phyloP scores from a whole-genome alignment of 352 stramenopile genomes.

The Phytophthora lateralis region DNA sequence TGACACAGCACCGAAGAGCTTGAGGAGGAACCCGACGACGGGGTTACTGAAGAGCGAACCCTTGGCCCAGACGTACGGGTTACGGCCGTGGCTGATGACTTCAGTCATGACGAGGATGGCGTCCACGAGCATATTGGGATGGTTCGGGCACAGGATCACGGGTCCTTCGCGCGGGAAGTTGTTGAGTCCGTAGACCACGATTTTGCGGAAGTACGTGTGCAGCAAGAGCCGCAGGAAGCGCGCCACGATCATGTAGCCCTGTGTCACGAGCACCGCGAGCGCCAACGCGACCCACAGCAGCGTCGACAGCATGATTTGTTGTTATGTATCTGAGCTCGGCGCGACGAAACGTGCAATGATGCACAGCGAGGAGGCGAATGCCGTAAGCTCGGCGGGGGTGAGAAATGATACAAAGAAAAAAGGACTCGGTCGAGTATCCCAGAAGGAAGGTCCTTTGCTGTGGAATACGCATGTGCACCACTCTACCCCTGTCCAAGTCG shows the following conservation, averaged over 20 bases:
- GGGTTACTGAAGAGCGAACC: slow-evolving; percentile 77
- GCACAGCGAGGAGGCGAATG: background rate
- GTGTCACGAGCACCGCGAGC: slow-evolving; percentile 51
- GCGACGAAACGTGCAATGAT: slow-evolving; percentile 13
- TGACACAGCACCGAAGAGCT: slow-evolving; percentile 59
- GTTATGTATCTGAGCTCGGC: background rate
- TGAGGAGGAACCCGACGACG: slow-evolving; percentile 45
- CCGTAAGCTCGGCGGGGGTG: slow-evolving; percentile 6
- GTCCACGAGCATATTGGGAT: slow-evolving; percentile 86
- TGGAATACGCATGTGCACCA: background rate
- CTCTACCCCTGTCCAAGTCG: background rate
- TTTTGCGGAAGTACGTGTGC: slow-evolving; percentile 84
- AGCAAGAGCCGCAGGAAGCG: slow-evolving; percentile 69
- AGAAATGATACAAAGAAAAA: slow-evolving; percentile 31
- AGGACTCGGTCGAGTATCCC: background rate
- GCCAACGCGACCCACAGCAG: slow-evolving; percentile 54
- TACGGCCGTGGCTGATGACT: slow-evolving; percentile 51
- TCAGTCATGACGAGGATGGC: slow-evolving; percentile 81
- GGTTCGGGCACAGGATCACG: slow-evolving; percentile 81
- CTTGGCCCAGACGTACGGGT: slow-evolving; percentile 78
- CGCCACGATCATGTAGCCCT: slow-evolving; percentile 65
- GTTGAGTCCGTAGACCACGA: slow-evolving; percentile 78
- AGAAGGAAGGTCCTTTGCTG: background rate
- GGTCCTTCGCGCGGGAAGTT: slow-evolving; percentile 80
- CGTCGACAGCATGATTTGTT: slow-evolving; percentile 37